phyloP scores from a whole-genome alignment of 768 basidiomycete genomes.

The Suillus americanus region DNA sequence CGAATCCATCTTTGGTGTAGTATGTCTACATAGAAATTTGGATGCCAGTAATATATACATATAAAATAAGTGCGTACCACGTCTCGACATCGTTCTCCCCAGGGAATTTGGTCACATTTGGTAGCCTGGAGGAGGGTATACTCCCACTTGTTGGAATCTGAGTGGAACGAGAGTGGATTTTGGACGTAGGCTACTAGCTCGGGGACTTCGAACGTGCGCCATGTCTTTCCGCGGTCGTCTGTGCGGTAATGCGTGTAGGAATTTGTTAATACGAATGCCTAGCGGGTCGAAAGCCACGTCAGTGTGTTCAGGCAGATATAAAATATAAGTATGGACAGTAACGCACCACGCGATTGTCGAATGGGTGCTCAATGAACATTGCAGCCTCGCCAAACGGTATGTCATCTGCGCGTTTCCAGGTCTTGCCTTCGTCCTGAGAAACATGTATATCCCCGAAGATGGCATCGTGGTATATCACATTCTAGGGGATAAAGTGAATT shows the following conservation, averaged over 20 bases:
- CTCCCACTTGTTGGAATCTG: conserved; percentile 65
- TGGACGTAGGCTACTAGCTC: conserved; percentile 43
- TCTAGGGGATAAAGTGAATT: conserved; percentile 32
- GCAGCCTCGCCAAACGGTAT: conserved; percentile 57
- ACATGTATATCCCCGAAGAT: conserved; percentile 67
- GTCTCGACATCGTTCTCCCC: conserved; percentile 64
- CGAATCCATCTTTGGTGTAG: conserved; percentile 84
- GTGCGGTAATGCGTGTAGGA: conserved; percentile 84
- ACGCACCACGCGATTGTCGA: conserved; percentile 72
- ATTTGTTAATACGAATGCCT: conserved; percentile 88
- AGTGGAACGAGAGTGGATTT: conserved; percentile 84
- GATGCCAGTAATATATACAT: conserved; percentile 1
- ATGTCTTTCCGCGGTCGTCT: conserved; percentile 82
- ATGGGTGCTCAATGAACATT: conserved; percentile 86
- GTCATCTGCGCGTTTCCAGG: conserved; percentile 49
- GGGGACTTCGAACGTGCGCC: conserved; percentile 79
- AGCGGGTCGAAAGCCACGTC: conserved; percentile 6
- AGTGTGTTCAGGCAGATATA: not conserved
- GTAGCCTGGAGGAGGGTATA: conserved; percentile 82
- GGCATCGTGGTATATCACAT: conserved; percentile 81
- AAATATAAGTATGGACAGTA: conserved; percentile 1
- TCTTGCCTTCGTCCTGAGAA: conserved; percentile 86
- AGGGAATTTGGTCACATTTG: conserved; percentile 53
- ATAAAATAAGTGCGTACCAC: conserved; percentile 44
- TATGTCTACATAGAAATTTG: conserved; percentile 59